Evolutionary conservation across 2,329 filamentous ascomycete genomes (phyloP), one percentile per base, ranked within the genome.

Genomic region (Pseudonectria buxi): DNA sequence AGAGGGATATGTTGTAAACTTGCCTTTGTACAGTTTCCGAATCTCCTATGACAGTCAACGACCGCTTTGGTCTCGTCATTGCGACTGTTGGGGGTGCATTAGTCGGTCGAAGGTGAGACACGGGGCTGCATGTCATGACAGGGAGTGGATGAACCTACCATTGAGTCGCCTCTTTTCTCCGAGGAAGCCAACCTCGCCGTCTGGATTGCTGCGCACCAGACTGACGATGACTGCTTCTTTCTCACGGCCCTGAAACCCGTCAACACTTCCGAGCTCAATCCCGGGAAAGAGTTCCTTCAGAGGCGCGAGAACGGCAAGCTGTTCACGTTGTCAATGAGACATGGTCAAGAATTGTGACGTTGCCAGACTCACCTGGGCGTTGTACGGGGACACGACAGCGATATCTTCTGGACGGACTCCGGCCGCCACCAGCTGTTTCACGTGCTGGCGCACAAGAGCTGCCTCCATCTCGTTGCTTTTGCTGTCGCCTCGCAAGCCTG

Each of bases 241-340:
- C 62, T 98, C 92, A 13, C 92, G 78, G 24, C 92, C 92, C 61
- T 98, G 92, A 58, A 98, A 98, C 3, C 90, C 92, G 60, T 98
- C 92, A 3, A 98, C 86, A 51, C 87, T 95, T 24, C 92, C 92
- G n/a, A 98, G 71, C 60, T 98, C 92, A 33, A 98, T 78, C 10
- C 83, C 87, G 0, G 84, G 83, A 51, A 83, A 94, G 26, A 70
- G 67, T 41, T 92, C 85, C 56, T 90, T 92, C 32, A 98, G 72
- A 46, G 83, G 71, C 26, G 87, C 81, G 33, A 96, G 68, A 10
- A 94, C 63, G 4, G 84, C 82, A 25, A 95, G 74, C 76, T 94
- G 35, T 34, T 33, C 24, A 25, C 7, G 32, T 28, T 35, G 43
- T 44, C 15, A 46, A 41, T 34, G 39, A 35, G 33, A 41, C 36